Evolutionary conservation across 306 rosid species (phyloP), one percentile per base, ranked within the genome.

Genomic region (Chamaecrista fasciculata): DNA sequence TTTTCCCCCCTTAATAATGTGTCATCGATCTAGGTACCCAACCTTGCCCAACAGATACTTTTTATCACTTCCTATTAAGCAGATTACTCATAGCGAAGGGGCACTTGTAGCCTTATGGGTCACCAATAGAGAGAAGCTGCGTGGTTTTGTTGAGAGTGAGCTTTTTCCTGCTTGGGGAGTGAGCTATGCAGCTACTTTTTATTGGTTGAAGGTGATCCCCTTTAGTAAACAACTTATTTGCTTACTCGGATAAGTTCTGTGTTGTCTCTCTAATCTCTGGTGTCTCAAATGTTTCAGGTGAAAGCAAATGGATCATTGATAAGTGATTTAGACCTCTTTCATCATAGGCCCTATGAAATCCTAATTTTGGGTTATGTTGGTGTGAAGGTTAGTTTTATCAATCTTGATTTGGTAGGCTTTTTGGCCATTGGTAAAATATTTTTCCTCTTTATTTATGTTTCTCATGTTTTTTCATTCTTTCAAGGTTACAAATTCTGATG

Each of bases 111-210:
- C 94, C 46, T 85, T 93, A 62, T 93, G 98, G 98, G 94, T 90
- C 56, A 93, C 98, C 72, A 93, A 90, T 76, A 90, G 96, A 78
- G 97, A 93, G 84, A 93, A 93, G 78, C 78, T 87, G 62, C 96
- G 88, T 11, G 34, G 79, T 78, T 93, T 93, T 70, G 91, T 90
- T 29, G 96, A 88, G 81, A 68, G 75, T 53, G 98, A 90, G 82
- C 85, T 93, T 46, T 93, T 93, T 74, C 87, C 96, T 68, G 72
- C 94, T 0, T 93, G 97, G 98, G 97, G 96, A 74, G 97, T 90
- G 43, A 71, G 70, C 67, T 73, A 80, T 79, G 78, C 82, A 68
- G 82, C 97, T 73, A 88, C 67, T 50, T 90, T 79, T 83, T 82
- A 82, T 83, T 93, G 98, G 98, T 82, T 93, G 76, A 93, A 93